Conservation (phyloP, 768 basidiomycete genomes). For the Suillus subluteus region DNA sequence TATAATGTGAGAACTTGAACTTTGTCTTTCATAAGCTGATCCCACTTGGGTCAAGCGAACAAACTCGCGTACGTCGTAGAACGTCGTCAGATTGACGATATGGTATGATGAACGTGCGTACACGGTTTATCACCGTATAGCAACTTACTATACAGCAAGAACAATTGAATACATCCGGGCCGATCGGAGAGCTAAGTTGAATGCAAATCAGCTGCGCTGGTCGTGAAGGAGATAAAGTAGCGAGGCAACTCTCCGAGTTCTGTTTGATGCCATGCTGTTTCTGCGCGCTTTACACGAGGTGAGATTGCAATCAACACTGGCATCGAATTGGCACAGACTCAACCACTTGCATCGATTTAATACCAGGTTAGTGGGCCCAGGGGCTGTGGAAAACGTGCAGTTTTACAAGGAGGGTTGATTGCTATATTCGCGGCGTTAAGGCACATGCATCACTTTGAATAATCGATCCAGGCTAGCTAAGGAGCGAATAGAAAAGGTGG, state of each 20-base stretch:
- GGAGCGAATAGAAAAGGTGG: conserved; percentile 3
- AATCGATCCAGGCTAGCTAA: background rate
- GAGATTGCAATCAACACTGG: conserved; percentile 1
- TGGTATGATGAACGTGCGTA: conserved; percentile 2
- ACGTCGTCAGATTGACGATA: background rate
- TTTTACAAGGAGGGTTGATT: background rate
- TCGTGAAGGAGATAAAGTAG: conserved; percentile 10
- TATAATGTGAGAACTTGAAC: conserved; percentile 6
- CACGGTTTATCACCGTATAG: conserved; percentile 7
- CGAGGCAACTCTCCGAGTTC: conserved; percentile 6
- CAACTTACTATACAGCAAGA: background rate
- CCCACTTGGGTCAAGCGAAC: background rate
- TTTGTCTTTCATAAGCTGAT: conserved; percentile 8
- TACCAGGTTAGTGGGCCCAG: conserved; percentile 3
- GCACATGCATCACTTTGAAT: background rate
- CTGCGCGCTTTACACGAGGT: conserved; percentile 11
- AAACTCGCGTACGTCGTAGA: background rate
- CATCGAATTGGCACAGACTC: conserved; percentile 5
- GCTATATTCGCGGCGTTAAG: conserved; percentile 7
- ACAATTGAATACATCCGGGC: conserved; percentile 6
- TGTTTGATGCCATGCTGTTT: conserved; percentile 10
- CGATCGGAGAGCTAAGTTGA: conserved; percentile 6
- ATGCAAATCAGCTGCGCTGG: conserved; percentile 9
- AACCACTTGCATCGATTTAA: conserved; percentile 5
- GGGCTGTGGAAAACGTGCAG: conserved; percentile 8